Base-by-base conservation (phyloP, 179 eudicot genomes). In the Monotropa hypopitys region DNA sequence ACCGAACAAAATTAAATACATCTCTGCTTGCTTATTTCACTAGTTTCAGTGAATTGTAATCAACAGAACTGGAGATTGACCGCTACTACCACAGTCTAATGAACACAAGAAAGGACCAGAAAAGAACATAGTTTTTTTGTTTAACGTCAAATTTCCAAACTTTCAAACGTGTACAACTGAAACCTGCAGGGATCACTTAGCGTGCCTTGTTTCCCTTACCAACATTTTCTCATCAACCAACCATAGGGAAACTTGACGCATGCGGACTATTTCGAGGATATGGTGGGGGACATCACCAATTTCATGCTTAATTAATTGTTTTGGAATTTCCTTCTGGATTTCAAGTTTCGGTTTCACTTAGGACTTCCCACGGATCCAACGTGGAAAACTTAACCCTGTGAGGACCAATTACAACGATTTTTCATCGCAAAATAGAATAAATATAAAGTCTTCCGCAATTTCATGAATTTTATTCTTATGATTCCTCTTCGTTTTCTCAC, bases 401-500 rank as follows among this genome's bases (percentile, higher is more conserved):
- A 32, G 6, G 32, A 61, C 63, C 35, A 61, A 61, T 28, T 28
- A 2, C 35, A 61, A 23, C 3, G 30, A 23, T 13, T 61, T 57
- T 28, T 28, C 66, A 28, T 12, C 66, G 26, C 20, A 26, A 61
- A 28, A 23, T 16, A 28, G 28, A 28, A 28, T 11, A 11, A 61
- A 49, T n/a, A 49, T 16, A 49, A 0, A 15, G 3, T 21, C 57
- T 53, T 53, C 57, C 57, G 21, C 23, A 21, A 21, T 21, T 57
- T 21, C 63, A 8, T 57, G 4, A 23, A 21, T 57, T 9, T 57
- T 7, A 57, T 0, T n/a, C 1, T 5, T 20, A 54, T n/a, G 21
- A 57, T 9, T 13, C 66, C 7, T 61, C 38, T 28, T 28, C 35
- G 18, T 8, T 6, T 13, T 56, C 84, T 75, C 77, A 92, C 97